A percentile compares a stretch with the other conserved stretches of the same genome.
Conservation (phyloP, 768 basidiomycete genomes). For the Auriscalpium microsporum region DNA sequence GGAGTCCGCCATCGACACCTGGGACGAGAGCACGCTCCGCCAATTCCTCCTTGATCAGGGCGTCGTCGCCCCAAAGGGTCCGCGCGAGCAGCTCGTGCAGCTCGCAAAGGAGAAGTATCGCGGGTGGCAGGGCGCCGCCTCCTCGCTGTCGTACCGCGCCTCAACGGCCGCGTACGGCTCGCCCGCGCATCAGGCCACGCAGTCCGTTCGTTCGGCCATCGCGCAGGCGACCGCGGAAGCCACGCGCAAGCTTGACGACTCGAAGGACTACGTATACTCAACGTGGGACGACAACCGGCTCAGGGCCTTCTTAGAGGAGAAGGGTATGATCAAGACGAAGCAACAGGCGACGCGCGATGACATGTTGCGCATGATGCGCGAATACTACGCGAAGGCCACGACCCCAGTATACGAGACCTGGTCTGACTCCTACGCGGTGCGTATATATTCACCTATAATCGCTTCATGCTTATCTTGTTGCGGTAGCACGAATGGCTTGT, state of each 20-base stretch:
- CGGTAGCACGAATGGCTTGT: conserved; percentile 76
- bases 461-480: background rate
- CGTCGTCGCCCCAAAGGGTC: conserved; percentile 71
- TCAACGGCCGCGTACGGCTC: conserved; percentile 37
- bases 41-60: conserved; percentile 84
- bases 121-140: conserved; percentile 19
- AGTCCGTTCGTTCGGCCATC: conserved; percentile 25
- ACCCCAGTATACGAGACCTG: conserved; percentile 76
- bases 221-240: conserved; percentile 49
- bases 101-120: conserved; percentile 67
- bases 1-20: conserved; percentile 60
- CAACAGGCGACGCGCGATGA: conserved; percentile 55
- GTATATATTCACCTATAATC: conserved; percentile 15
- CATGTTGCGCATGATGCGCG: conserved; percentile 57
- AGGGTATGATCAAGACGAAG: conserved; percentile 63
- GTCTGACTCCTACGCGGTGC: conserved; percentile 76
- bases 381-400: conserved; percentile 53
- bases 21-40: conserved; percentile 79
- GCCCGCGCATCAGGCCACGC: conserved; percentile 29
- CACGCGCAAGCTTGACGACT: conserved; percentile 48
- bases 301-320: conserved; percentile 62
- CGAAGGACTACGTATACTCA: conserved; percentile 83
- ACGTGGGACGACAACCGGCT: conserved; percentile 81
- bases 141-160: conserved; percentile 17
- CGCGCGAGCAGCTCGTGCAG: conserved; percentile 69